These are phyloP conservation scores for Pythium coloratum DNA, from an alignment of 352 stramenopile genomes.

Conservation along the genomic window DNA sequence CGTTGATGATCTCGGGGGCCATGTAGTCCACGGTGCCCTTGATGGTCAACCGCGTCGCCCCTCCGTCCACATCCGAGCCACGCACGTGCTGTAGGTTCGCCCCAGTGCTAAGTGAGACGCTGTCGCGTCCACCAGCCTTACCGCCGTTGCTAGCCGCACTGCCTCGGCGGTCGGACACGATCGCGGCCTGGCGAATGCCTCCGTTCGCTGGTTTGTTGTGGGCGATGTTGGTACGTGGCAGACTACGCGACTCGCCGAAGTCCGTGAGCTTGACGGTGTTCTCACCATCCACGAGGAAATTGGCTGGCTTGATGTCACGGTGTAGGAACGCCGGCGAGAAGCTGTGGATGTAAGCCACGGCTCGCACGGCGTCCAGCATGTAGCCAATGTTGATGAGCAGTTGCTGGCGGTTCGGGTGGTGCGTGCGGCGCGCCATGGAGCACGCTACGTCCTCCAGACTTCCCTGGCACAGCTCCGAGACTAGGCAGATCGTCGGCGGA, in stretches of 20 bases:
- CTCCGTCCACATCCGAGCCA: conserved; percentile 17
- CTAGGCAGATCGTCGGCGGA: conserved; percentile 63
- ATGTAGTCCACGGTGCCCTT: conserved; percentile 49
- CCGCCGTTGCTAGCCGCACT: conserved; percentile 3
- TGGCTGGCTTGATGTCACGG: conserved; percentile 73
- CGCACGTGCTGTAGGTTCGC: conserved; percentile 44
- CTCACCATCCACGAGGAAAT: conserved; percentile 65
- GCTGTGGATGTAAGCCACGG: conserved; percentile 72
- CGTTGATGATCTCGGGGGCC: conserved; percentile 53
- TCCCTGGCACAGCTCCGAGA: conserved; percentile 70
- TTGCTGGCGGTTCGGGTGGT: conserved; percentile 57
- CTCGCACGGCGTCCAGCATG: conserved; percentile 41
- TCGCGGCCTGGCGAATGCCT: conserved; percentile 9
- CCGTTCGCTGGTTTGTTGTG: conserved; percentile 24
- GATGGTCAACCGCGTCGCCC: conserved; percentile 33
- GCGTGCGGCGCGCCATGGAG: conserved; percentile 35
- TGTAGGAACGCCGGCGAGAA: conserved; percentile 71
- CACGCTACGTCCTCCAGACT: conserved; percentile 59
- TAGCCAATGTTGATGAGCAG: conserved; percentile 35
- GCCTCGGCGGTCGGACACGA: conserved; percentile 8
- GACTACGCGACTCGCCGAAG: conserved; percentile 12
- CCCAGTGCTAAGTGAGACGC: conserved; percentile 33
- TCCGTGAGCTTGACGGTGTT: conserved; percentile 16
- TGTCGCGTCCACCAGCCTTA: background rate
- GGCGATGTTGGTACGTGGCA: conserved; percentile 30